Percentiles rank a stretch among this genome's conserved stretches.
phyloP scores from a whole-genome alignment of 257 asterid genomes.

The Capsicum chinense region DNA sequence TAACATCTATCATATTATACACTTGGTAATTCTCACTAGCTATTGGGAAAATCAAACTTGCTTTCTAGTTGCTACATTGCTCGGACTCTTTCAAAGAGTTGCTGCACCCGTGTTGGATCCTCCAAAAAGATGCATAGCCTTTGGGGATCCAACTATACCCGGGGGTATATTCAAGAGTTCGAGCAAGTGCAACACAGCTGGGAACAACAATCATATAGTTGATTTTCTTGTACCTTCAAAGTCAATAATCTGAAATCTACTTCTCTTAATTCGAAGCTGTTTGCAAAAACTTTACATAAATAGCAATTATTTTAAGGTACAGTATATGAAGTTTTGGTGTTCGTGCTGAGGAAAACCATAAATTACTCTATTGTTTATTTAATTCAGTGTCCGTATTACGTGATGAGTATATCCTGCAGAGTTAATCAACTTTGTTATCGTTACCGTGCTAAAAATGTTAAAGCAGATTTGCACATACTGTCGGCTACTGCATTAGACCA shows the following conservation, averaged over 20 bases:
- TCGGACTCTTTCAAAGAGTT: background rate
- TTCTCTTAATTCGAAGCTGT: conserved; percentile 9
- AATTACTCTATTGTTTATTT: conserved; percentile 8
- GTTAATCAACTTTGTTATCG: background rate
- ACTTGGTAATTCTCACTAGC: background rate
- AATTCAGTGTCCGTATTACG: background rate
- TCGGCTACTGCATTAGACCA: background rate
- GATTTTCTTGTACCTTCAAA: background rate
- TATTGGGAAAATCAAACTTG: background rate
- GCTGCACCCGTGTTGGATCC: background rate
- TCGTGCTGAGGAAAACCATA: conserved; percentile 4
- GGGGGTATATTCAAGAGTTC: background rate
- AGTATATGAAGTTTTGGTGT: conserved; percentile 1
- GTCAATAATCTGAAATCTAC: conserved; percentile 21
- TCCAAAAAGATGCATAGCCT: background rate
- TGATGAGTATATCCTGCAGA: background rate
- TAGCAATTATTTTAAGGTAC: background rate
- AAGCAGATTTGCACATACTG: background rate
- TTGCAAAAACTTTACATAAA: background rate
- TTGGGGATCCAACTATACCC: conserved; percentile 17
- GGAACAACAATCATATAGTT: conserved; percentile 20
- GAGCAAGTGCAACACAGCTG: background rate
- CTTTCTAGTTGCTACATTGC: background rate
- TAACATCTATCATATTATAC: background rate
- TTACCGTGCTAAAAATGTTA: background rate